Evolutionary conservation across 2,329 filamentous ascomycete genomes (phyloP), one percentile per base, ranked within the genome.

Genomic region (Xenoacremonium recifei): DNA sequence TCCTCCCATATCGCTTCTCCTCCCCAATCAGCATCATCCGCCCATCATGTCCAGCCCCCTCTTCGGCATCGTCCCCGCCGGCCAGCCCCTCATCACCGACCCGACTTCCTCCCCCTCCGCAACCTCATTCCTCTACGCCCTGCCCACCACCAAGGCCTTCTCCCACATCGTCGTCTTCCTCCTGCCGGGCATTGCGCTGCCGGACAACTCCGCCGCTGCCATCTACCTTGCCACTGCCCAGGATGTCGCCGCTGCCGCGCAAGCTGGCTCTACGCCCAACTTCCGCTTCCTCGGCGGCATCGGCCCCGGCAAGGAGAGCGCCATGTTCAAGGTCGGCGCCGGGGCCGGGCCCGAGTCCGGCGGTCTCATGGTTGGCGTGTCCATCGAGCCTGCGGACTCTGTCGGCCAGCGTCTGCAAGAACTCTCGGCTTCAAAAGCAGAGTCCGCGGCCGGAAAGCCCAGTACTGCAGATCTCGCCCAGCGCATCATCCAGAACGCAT

Each of bases 401-500:
- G 87, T 97, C 9, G 80, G 81, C 6, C 74, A 76, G 35, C 82
- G 87, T 48, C 70, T 96, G 42, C 77, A 82, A 20, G 72, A 79
- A 40, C 67, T 89, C 19, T 73, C 59, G 13, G 58, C 59, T 17
- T 55, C 32, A 32, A 68, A 66, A 45, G 35, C 48, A 7, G 33
- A 25, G 23, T 16, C 42, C 4, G 33, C 17, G 25, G 25, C 57
- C 45, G 58, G 62, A 20, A 67, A 70, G 35, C 73, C 82, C 2
- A 74, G 79, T n/a, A 93, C 89, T 1, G 82, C 88, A 50, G 71
- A 89, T 3, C 75, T 99, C 18, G 93, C 93, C 21, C 90, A 97
- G 68, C 76, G 89, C 50, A 96, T 99, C 55, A 97, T 99, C 57
- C 86, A 89, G 57, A 96, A 96, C 65, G 93, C 92, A 12, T 99